Evolutionary conservation across 2,329 filamentous ascomycete species (phyloP).

Genomic region (Claviceps citrina): DNA sequence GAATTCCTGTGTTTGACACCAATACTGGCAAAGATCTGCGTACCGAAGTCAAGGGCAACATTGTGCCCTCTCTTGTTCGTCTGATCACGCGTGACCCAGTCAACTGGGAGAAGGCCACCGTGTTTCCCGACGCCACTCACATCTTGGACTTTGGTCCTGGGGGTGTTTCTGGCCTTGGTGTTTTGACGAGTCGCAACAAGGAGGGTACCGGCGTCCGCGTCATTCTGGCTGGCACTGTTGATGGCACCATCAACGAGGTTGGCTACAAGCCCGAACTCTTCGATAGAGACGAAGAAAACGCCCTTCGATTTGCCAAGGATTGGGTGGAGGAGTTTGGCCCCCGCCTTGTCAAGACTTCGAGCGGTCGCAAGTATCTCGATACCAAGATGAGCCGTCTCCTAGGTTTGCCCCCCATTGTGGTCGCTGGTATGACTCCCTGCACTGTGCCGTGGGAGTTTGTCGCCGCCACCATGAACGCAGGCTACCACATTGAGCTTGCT

Average conservation of each 20-base stretch:
- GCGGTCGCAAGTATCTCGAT: slow-evolving; percentile 80
- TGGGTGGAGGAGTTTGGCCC: slow-evolving; percentile 97
- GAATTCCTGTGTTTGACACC: slow-evolving; percentile 79
- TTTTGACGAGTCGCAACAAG: slow-evolving; percentile 96
- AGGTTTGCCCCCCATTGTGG: slow-evolving; percentile 73
- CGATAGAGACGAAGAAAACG: slow-evolving; percentile 86
- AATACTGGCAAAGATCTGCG: slow-evolving; percentile 77
- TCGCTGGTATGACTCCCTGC: slow-evolving; percentile 84
- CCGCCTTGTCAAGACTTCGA: slow-evolving; percentile 76
- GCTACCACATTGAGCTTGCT: slow-evolving; percentile 84
- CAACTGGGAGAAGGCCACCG: slow-evolving; percentile 89
- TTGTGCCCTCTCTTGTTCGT: slow-evolving; percentile 73
- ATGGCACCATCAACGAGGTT: slow-evolving; percentile 76
- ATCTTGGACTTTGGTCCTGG: slow-evolving; percentile 94
- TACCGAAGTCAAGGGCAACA: slow-evolving; percentile 51
- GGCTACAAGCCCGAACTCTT: slow-evolving; percentile 98
- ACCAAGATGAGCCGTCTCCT: slow-evolving; percentile 89
- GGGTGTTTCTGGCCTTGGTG: slow-evolving; percentile 88
- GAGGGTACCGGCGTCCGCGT: slow-evolving; percentile 95
- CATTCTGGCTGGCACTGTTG: slow-evolving; percentile 84
- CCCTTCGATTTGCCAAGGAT: slow-evolving; percentile 85
- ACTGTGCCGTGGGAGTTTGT: slow-evolving; percentile 89
- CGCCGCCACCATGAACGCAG: slow-evolving; percentile 81
- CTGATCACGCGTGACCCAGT: slow-evolving; percentile 92
- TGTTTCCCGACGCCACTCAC: slow-evolving; percentile 81